phyloP scores from a whole-genome alignment of 2,329 filamentous ascomycete genomes.

The Rhytidhysteron rufulum region DNA sequence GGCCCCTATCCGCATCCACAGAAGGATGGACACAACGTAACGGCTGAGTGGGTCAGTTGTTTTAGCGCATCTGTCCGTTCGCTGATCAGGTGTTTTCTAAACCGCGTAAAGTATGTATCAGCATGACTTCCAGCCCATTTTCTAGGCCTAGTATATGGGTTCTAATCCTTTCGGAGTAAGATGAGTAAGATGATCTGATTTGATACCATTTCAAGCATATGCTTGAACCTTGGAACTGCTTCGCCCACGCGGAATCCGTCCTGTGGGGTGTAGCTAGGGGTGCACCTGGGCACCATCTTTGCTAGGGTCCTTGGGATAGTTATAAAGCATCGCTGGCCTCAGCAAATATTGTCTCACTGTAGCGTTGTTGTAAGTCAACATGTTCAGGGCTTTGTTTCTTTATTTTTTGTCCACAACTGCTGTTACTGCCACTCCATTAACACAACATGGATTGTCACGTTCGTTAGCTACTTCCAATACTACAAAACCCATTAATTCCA shows the following conservation, averaged over 20 bases:
- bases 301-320: not conserved
- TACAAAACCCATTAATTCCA: not conserved
- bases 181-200: no score
- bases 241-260: no score
- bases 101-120: no score
- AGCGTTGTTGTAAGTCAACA: conserved; percentile 3
- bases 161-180: no score
- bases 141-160: no score
- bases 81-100: no score
- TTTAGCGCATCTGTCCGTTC: not conserved
- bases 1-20: no score
- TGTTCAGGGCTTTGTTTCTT: conserved; percentile 3
- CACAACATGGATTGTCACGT: not conserved
- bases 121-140: no score
- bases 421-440: conserved; percentile 4
- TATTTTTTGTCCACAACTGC: conserved; percentile 2
- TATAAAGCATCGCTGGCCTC: conserved; percentile 1
- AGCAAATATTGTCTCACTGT: not conserved
- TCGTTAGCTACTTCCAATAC: not conserved
- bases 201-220: no score
- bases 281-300: no score
- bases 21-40: not conserved
- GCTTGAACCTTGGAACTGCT: no score
- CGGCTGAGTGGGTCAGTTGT: conserved; percentile 1
- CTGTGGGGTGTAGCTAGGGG: no score